Base-by-base conservation (phyloP, 257 asterid genomes). In the Scutellaria galericulata region DNA sequence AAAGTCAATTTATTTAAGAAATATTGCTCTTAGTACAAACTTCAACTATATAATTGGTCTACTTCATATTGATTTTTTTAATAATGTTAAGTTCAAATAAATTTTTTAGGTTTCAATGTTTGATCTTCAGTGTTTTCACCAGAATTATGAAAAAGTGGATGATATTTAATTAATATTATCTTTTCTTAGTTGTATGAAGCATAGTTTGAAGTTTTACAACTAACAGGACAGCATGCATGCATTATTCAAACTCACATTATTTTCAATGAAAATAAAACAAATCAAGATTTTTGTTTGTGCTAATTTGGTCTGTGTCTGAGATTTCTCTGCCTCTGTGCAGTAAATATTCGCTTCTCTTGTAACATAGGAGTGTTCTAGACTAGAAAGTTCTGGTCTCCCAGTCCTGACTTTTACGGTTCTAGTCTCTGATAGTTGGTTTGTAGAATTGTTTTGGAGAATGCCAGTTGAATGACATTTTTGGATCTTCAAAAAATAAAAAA, bases 371-470 rank as follows among this genome's bases (percentile, higher is more conserved):
- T 59, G 42, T 65, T 72, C 8, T 73, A 62, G 76, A 41, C 46
- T 67, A 51, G 40, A 66, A 72, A 13, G 37, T 58, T 66, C n/a
- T 46, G 42, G 31, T 55, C 35, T 57, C 73, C 47, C 53, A 78
- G 62, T 60, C 52, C 11, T 45, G 70, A 13, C 35, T 55, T 37
- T 20, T 56, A 70, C 53, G 20, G 52, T 54, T n/a, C 20, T 64
- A 15, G 59, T 57, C 13, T 76, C 35, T 55, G 48, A 48, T 47
- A 46, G 44, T 0, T 31, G 24, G 37, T 42, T 7, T 72, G 53
- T 51, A 68, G 6, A 31, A 13, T 64, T 64, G 1, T 47, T 44
- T 65, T 64, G 41, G 52, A 52, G 44, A 53, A 62, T 39, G 46
- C n/a, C 12, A 7, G 11, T 71, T 39, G 54, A 27, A n/a, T 22